phyloP scores from a whole-genome alignment of 176 grass and related monocot genomes.

The Olyra latifolia region DNA sequence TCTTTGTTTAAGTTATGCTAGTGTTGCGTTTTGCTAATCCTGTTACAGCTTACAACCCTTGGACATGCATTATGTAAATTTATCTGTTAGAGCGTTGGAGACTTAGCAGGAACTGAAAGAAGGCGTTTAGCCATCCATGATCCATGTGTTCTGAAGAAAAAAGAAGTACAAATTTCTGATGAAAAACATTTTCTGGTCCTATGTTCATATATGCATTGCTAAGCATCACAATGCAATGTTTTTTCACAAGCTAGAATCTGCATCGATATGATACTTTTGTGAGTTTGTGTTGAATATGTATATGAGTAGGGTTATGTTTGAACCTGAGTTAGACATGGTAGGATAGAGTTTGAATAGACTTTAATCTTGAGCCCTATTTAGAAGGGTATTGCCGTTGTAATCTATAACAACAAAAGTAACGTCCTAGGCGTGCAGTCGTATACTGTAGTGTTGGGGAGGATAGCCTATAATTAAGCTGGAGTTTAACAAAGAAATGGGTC shows the following conservation, averaged over 20 bases:
- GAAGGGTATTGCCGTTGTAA: too few relatives aligned
- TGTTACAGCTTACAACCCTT: background rate
- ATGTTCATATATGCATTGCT: background rate
- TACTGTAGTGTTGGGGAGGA: too few relatives aligned
- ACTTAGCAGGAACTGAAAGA: background rate
- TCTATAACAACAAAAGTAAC: too few relatives aligned
- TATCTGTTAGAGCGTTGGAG: background rate
- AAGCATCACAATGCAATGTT: background rate
- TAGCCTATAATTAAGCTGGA: too few relatives aligned
- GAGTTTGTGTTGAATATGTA: too few relatives aligned
- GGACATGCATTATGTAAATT: background rate
- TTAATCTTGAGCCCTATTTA: too few relatives aligned
- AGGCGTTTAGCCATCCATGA: background rate
- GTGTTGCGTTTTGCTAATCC: background rate
- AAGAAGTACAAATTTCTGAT: background rate
- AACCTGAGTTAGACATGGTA: too few relatives aligned
- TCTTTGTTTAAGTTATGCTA: constrained; percentile 21
- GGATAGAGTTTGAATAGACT: too few relatives aligned
- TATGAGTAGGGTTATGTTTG: too few relatives aligned
- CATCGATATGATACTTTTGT: background rate
- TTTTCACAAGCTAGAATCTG: background rate
- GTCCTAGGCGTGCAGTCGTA: too few relatives aligned
- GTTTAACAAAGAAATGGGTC: too few relatives aligned
- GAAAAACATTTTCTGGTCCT: background rate
- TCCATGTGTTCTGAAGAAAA: background rate